Evolutionary conservation across 2,329 filamentous ascomycete genomes (phyloP).

Genomic region (Cytospora mali): DNA sequence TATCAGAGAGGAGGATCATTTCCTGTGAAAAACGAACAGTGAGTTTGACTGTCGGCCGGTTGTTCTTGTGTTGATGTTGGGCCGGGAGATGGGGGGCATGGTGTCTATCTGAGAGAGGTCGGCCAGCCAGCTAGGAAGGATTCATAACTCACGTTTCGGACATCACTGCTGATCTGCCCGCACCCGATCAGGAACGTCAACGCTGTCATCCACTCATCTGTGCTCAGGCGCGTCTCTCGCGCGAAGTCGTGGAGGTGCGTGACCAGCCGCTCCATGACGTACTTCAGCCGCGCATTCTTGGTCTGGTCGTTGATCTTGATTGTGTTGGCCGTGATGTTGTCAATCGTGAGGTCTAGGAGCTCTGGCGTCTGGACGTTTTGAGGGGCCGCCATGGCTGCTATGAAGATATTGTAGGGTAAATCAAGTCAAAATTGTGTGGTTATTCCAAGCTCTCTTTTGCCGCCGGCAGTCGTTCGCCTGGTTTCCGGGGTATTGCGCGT

Average conservation of each 20-base stretch:
- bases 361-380: slow-evolving; percentile 29
- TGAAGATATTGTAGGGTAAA: neutral
- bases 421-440: neutral
- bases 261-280: slow-evolving; percentile 73
- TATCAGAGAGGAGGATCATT: slow-evolving; percentile 81
- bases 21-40: slow-evolving; percentile 49
- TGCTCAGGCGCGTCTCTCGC: slow-evolving; percentile 74
- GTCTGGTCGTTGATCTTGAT: slow-evolving; percentile 74
- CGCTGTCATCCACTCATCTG: slow-evolving; percentile 76
- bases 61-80: neutral
- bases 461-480: neutral
- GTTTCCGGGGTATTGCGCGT: neutral
- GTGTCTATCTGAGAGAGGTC: neutral
- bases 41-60: neutral
- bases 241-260: slow-evolving; percentile 82
- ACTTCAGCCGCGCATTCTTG: slow-evolving; percentile 65
- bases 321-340: slow-evolving; percentile 80
- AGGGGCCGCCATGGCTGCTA: slow-evolving; percentile 16
- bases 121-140: neutral
- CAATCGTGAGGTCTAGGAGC: slow-evolving; percentile 66
- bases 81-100: neutral
- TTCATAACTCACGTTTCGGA: slow-evolving; percentile 62
- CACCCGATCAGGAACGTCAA: slow-evolving; percentile 71
- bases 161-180: slow-evolving; percentile 73
- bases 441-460: slow-evolving; percentile 8